These are phyloP conservation scores for Erythrobasidium hasegawianum DNA, from an alignment of 1,284 basidiomycete species.

Conservation along the genomic window DNA sequence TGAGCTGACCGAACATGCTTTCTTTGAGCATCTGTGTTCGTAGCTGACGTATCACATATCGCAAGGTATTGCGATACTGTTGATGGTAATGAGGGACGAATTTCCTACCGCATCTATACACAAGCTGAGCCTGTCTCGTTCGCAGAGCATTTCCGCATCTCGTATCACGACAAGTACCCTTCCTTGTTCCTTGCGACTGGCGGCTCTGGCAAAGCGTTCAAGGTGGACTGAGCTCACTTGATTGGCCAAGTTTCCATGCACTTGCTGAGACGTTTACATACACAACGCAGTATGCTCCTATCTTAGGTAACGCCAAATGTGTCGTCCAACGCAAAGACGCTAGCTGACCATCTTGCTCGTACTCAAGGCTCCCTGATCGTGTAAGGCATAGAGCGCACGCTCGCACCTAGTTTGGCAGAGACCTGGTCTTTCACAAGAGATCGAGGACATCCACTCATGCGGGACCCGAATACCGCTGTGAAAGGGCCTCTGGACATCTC, in stretches of 20 bases:
- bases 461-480: conserved; percentile 15
- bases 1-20: conserved; percentile 49
- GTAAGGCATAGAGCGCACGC: conserved; percentile 24
- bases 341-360: too few species aligned
- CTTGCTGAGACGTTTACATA: too few species aligned
- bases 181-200: conserved; percentile 67
- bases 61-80: conserved; percentile 39
- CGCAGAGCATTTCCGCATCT: conserved; percentile 67
- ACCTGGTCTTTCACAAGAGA: conserved; percentile 24
- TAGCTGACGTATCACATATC: conserved; percentile 67
- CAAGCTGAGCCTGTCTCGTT: too few species aligned
- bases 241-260: too few species aligned
- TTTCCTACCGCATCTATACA: too few species aligned
- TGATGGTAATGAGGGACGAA: conserved; percentile 55
- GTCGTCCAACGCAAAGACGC: too few species aligned
- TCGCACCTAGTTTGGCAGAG: conserved; percentile 15
- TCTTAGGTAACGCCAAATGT: conserved; percentile 31
- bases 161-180: conserved; percentile 59
- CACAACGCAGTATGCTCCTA: conserved; percentile 2
- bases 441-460: conserved; percentile 18
- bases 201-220: conserved; percentile 77
- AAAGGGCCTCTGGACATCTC: conserved; percentile 13
- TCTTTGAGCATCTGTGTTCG: too few species aligned
- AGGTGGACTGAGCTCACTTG: conserved; percentile 55
- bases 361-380: conserved; percentile 20